Evolutionary conservation across 495 filamentous ascomycete species (phyloP), one percentile per base, ranked within the genome.

Genomic region (Xylaria longipes): DNA sequence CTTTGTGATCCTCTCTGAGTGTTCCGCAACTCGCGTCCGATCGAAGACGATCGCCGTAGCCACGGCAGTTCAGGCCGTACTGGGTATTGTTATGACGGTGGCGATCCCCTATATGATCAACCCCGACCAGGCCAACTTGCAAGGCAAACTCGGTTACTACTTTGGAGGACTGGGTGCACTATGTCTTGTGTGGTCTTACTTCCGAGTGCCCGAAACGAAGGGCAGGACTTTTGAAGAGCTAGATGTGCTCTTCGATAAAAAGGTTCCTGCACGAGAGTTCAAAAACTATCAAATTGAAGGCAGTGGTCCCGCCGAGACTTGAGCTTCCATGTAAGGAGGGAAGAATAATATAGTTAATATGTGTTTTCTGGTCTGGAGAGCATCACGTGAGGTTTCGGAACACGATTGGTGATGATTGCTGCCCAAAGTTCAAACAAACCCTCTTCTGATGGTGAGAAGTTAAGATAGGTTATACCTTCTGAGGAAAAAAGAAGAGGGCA

Each of bases 71-170:
- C 89, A 93, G 68, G 85, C 87, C 0, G 71, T 89, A 0, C 77
- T 90, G 45, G 87, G 87, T 1, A 90, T 91, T 52, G 80, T 85
- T 12, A 90, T 89, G 81, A 89, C 87, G 6, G 84, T 92, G 15
- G 87, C 87, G 0, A 89, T 91, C 61, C 89, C 89, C 0, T 90
- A 92, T 70, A 87, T 91, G 86, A 85, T 93, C 56, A 92, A 91
- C 71, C 88, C 89, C 1, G 86, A 90, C 58, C 81, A 89, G 33
- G 90, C 85, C 29, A 87, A 92, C 70, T 81, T 90, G 81, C 84
- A 85, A 63, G 89, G 89, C 1, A 91, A 93, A 75, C 80, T 90
- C 0, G 91, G 90, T 0, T 93, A 92, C 73, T 89, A 92, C 75
- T 93, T 89, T 75, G 89, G 87, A 17, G 89, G 88, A 0, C 74